Base-by-base conservation (phyloP, 148 eudicot species). In the Vaccinium macrocarpon region DNA sequence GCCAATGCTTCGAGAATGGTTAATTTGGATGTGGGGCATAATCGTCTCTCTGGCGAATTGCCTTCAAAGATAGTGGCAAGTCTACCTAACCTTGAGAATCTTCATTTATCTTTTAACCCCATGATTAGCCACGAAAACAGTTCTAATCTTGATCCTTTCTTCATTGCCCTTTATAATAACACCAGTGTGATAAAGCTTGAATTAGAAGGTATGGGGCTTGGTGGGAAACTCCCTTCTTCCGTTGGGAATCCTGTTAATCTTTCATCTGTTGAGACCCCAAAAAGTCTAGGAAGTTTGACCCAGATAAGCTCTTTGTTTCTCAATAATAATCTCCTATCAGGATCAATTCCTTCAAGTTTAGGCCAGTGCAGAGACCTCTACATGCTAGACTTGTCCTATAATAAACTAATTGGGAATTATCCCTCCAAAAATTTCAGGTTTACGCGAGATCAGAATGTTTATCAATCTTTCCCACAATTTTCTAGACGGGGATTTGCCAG, bases 321-420 rank as follows among this genome's bases (percentile, higher is more conserved):
- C 42, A 83, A 89, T 79, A 74, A 89, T 64, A 89, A 89, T 78
- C 76, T 57, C 42, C 89, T 89, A 21, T 85, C 91, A 16, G 91
- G 91, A 19, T 18, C 81, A 4, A 85, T 89, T 77, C 91, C 91
- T 76, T 59, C 83, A 32, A 80, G 71, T 25, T 81, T 89, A 84
- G 85, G 80, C 25, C 75, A 82, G 32, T 87, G 91, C 81, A 79
- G 38, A 19, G 81, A 76, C 80, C 84, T 89, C 11, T 13, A 74
- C 71, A 85, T 10, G 53, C 82, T 89, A 73, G 91, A 89, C 76
- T 81, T 89, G 80, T 89, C 91, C 62, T 59, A 87, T 68, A 89
- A 89, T 83, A 82, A 25, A 19, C 42, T 89, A 59, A 78, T 87
- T 25, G 89, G 91, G 48, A 80, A 11, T 32, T n/a, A 82, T 89